A percentile compares a stretch with the other conserved stretches of the same genome.
Conservation (phyloP, 2,329 filamentous ascomycete genomes). For the Paracamarosporium sp. region DNA sequence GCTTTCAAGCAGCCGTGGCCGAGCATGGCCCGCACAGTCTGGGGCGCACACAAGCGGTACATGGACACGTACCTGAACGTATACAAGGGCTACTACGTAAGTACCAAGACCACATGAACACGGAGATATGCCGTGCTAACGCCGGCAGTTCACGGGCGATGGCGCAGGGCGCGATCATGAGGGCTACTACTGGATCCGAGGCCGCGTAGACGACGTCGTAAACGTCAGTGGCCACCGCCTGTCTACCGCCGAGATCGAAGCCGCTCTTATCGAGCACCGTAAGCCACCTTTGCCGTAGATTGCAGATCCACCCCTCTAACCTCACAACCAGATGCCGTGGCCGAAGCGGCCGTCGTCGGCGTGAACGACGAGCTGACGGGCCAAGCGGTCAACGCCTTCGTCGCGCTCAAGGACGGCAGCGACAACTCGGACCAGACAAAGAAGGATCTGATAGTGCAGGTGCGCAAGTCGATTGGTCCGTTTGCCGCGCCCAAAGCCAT, state of each 20-base stretch:
- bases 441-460: conserved; percentile 93
- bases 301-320: conserved; percentile 23
- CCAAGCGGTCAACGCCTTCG: conserved; percentile 97
- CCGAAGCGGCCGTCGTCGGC: conserved; percentile 94
- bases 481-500: conserved; percentile 97
- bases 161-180: conserved; percentile 96
- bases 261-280: conserved; percentile 90
- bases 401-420: conserved; percentile 85
- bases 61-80: conserved; percentile 99
- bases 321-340: conserved; percentile 66
- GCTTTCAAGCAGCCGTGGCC: conserved; percentile 99
- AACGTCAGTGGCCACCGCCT: conserved; percentile 97
- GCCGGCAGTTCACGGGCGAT: conserved; percentile 79
- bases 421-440: conserved; percentile 79
- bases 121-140: conserved; percentile 22
- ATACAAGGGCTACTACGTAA: conserved; percentile 96
- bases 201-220: conserved; percentile 97
- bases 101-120: conserved; percentile 43
- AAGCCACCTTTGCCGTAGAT: conserved; percentile 26
- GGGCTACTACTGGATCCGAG: conserved; percentile 99
- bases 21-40: conserved; percentile 97
- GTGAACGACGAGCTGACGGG: conserved; percentile 92
- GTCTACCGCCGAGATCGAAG: conserved; percentile 97
- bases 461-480: conserved; percentile 95
- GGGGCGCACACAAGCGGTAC: conserved; percentile 96